Evolutionary conservation across 345 rosid species (phyloP), one percentile per base, ranked within the genome.

Genomic region (Camelina neglecta): DNA sequence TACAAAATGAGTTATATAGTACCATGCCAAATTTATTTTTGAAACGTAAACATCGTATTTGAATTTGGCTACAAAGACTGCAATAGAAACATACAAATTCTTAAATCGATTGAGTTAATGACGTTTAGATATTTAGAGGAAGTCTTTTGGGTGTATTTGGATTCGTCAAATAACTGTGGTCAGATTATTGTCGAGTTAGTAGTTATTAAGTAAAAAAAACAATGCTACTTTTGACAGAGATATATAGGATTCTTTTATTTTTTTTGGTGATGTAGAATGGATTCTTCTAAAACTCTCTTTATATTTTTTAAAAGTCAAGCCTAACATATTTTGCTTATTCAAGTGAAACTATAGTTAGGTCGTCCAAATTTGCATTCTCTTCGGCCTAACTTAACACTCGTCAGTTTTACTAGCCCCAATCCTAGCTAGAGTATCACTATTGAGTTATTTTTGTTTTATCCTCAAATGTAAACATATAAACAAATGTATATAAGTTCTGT

Each of bases 291-390:
- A 61, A 23, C 33, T 62, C 41, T 69, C 65, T 70, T 69, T 49
- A 48, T 9, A 57, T 3, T 57, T 1, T 1, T 2, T 0, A 18
- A 72, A 65, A 72, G 69, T 78, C 74, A 78, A 78, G 77, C 81
- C 81, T 67, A 78, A 78, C 73, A 33, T 67, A 41, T 54, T 67
- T 72, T 78, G 50, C 81, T 78, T 67, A 72, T 60, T 41, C 53
- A 78, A 78, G 77, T 67, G 65, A 78, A 78, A 72, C 69, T 44
- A 13, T 51, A 51, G 69, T 78, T 78, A 66, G 81, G 81, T 78
- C 35, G 73, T 66, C 77, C 62, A 72, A 65, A 71, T 57, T 65
- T 69, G n/a, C 42, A 71, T 13, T 53, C 55, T 38, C 67, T 57
- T 65, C 39, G 61, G 81, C 81, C 81, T 71, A 77, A 77, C 80